Evolutionary conservation across 176 grass and related monocot species (phyloP).

Genomic region (Urochloa ruziziensis): DNA sequence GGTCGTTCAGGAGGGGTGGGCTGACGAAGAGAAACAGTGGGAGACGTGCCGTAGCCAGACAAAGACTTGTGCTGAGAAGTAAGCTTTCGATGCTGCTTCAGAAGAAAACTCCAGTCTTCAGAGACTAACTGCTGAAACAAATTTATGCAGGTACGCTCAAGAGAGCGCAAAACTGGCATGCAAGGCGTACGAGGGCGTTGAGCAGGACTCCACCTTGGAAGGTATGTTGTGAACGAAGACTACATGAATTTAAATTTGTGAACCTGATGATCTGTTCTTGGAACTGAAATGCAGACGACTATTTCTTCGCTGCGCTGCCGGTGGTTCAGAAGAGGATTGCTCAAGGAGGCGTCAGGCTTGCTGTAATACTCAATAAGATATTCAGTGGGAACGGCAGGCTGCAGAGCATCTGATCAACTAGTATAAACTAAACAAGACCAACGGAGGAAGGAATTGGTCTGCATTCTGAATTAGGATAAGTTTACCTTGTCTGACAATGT

Average conservation of each 20-base stretch:
- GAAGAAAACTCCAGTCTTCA: background rate
- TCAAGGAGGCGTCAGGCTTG: constrained; percentile 53
- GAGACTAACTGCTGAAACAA: background rate
- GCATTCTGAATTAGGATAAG: constrained; percentile 1
- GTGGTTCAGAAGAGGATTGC: constrained; percentile 58
- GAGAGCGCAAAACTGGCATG: constrained; percentile 50
- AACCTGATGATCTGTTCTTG: background rate
- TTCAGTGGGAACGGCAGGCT: constrained; percentile 13
- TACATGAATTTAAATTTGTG: background rate
- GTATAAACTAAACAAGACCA: background rate
- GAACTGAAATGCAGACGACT: constrained; percentile 43
- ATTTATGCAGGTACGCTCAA: constrained; percentile 42
- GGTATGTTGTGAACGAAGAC: constrained; percentile 23
- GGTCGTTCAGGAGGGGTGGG: constrained; percentile 40
- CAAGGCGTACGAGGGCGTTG: constrained; percentile 47
- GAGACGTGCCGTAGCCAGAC: constrained; percentile 38
- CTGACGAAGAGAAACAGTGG: background rate
- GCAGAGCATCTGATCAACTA: constrained; percentile 28
- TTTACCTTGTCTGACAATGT: background rate
- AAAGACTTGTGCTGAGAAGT: constrained; percentile 48
- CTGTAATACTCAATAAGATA: constrained; percentile 47
- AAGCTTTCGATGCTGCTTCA: background rate
- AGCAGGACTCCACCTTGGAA: constrained; percentile 47
- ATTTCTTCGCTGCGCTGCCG: constrained; percentile 49
- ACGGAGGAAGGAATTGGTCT: background rate